phyloP scores from a whole-genome alignment of 1,284 basidiomycete genomes.

The Pyrrhoderma lamaoense region DNA sequence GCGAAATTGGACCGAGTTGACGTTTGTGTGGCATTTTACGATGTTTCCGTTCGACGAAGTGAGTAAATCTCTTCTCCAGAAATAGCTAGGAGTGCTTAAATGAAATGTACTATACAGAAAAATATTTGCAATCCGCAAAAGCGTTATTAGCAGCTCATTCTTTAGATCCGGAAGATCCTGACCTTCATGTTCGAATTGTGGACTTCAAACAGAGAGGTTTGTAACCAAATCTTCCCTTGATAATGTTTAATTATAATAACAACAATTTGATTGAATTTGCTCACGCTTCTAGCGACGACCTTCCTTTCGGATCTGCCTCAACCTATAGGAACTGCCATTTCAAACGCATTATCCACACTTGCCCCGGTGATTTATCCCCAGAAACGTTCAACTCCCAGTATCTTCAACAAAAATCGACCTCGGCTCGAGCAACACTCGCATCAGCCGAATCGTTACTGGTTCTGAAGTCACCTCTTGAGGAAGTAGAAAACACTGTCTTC shows the following conservation, averaged over 20 bases:
- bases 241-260: too few relatives aligned
- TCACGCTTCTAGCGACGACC: slow-evolving; percentile 31
- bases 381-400: slow-evolving; percentile 71
- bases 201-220: slow-evolving; percentile 54
- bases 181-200: slow-evolving; percentile 65
- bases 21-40: slow-evolving; percentile 72
- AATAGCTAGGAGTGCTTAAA: background rate
- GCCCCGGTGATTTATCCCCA: slow-evolving; percentile 47
- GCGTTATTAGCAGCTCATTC: slow-evolving; percentile 58
- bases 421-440: slow-evolving; percentile 49
- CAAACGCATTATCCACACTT: slow-evolving; percentile 40
- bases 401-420: slow-evolving; percentile 52
- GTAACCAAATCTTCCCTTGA: slow-evolving; percentile 22
- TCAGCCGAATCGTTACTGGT: slow-evolving; percentile 46
- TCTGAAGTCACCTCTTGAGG: slow-evolving; percentile 42
- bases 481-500: slow-evolving; percentile 57
- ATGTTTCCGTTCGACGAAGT: slow-evolving; percentile 78
- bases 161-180: slow-evolving; percentile 53
- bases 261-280: too few relatives aligned
- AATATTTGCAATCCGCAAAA: slow-evolving; percentile 70
- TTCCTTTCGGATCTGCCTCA: slow-evolving; percentile 36
- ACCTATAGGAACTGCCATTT: slow-evolving; percentile 39
- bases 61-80: slow-evolving; percentile 25
- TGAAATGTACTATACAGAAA: slow-evolving; percentile 46
- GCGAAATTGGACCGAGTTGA: slow-evolving; percentile 51